Base-by-base conservation (phyloP, 495 filamentous ascomycete species). In the Podospora didyma region DNA sequence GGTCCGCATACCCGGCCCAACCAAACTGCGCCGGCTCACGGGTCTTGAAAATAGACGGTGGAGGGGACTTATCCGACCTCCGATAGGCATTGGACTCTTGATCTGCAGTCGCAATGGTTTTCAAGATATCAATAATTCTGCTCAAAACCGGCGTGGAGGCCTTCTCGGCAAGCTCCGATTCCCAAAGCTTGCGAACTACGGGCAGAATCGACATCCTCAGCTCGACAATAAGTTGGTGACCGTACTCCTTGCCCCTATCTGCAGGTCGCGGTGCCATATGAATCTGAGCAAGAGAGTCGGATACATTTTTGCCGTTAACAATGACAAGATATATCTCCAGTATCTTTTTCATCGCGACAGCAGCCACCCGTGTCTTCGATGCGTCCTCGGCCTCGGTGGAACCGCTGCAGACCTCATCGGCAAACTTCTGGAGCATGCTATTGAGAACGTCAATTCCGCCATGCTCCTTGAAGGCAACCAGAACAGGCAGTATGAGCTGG, bases 211-310 rank as follows among this genome's bases (percentile, higher is more conserved):
- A 81, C 76, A 89, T 84, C 46, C 92, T 84, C 44, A 97, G 73
- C 66, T 97, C 94, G 31, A 99, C 87, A 11, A 96, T 67, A 54
- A 97, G 88, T 64, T 97, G 94, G 7, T 79, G 76, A 7, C 86
- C 73, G 16, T 84, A 79, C 62, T 96, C 88, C 7, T 82, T 70
- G 26, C 79, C 81, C 28, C 80, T 76, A 35, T 82, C 79, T 21
- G 84, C 78, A 28, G 78, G 78, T 21, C 69, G 64, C 6, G 64
- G 58, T 3, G 79, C 67, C 60, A 96, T 79, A 37, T 84, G 79
- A 46, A 80, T 73, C 21, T 87, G 85, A 59, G 86, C 82, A 46
- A 73, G 71, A 3, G 92, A 86, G 17, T 98, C 94, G 7, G 78
- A 75, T 48, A 97, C 83, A 48, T 82, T 81, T 69, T 95, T 96